Evolutionary conservation across 139 green algal genomes (phyloP).

Genomic region (Volvox reticuliferus): DNA sequence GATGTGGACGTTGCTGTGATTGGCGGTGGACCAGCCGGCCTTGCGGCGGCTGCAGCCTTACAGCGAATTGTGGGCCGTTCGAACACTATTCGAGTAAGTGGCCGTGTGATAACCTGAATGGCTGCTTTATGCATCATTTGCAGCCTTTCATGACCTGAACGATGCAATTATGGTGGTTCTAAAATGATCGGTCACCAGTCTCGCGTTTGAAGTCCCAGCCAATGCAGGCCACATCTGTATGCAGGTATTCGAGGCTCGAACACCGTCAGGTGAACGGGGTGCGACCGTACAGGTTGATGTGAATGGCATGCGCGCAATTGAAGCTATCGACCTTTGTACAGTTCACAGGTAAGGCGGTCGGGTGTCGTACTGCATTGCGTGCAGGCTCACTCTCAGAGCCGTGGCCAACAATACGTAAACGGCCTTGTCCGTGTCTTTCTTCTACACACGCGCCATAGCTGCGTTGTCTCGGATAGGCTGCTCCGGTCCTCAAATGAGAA

Average conservation of each 20-base stretch:
- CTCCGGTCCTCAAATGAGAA: too few relatives aligned
- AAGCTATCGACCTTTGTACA: background rate
- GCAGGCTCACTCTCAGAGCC: too few relatives aligned
- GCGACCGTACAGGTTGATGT: background rate
- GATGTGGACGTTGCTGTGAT: constrained; percentile 13
- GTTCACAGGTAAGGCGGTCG: background rate
- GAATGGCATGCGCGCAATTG: background rate
- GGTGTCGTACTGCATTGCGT: background rate
- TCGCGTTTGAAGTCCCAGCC: too few relatives aligned
- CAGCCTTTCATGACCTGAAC: too few relatives aligned
- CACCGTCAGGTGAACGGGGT: background rate
- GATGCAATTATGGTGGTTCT: too few relatives aligned
- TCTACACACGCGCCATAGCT: too few relatives aligned
- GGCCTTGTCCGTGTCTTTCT: too few relatives aligned
- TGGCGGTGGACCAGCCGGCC: background rate
- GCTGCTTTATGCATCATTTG: background rate
- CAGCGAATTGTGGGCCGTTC: background rate
- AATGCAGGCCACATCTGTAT: background rate
- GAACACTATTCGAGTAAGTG: background rate
- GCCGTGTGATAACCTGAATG: too few relatives aligned
- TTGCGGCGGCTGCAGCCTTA: background rate
- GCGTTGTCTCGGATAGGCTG: too few relatives aligned
- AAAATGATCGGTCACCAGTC: too few relatives aligned
- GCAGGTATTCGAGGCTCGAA: constrained; percentile 13
- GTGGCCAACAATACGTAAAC: too few relatives aligned